These are phyloP conservation scores for Suhomyces kilbournensis DNA, from an alignment of 805 yeast genomes.

Conservation along the genomic window DNA sequence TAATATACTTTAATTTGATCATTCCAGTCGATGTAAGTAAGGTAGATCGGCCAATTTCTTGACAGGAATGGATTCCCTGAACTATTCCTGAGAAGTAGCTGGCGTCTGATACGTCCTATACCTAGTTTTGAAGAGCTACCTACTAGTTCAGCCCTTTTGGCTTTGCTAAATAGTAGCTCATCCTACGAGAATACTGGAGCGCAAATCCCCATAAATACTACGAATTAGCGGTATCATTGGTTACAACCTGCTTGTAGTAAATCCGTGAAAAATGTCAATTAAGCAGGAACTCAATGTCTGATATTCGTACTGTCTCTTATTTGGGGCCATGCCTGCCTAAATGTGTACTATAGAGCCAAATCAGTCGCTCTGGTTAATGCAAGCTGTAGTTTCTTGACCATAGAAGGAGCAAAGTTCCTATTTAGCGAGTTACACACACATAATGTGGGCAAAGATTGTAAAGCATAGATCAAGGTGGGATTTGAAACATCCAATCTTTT, in stretches of 20 bases:
- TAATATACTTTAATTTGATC: background rate
- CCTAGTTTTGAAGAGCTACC: background rate
- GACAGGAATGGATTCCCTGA: background rate
- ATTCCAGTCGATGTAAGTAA: background rate
- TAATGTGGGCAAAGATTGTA: background rate
- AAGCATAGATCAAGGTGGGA: background rate
- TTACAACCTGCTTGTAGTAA: background rate
- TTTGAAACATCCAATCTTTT: background rate
- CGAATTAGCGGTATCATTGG: background rate
- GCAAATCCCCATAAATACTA: background rate
- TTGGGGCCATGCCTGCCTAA: background rate
- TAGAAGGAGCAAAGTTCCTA: background rate
- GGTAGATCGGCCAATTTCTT: background rate
- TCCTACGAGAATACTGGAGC: background rate
- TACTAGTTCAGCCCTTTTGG: too few species aligned
- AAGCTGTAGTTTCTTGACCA: background rate
- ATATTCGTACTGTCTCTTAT: background rate
- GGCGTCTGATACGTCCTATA: too few species aligned
- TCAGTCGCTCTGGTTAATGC: background rate
- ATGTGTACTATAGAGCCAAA: background rate
- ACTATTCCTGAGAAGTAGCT: background rate
- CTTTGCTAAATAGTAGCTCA: background rate
- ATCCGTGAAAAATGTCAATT: too few species aligned
- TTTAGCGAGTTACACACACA: background rate
- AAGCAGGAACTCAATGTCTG: background rate